Evolutionary conservation across 2,329 filamentous ascomycete genomes (phyloP).

Genomic region (Claviceps spartinae): DNA sequence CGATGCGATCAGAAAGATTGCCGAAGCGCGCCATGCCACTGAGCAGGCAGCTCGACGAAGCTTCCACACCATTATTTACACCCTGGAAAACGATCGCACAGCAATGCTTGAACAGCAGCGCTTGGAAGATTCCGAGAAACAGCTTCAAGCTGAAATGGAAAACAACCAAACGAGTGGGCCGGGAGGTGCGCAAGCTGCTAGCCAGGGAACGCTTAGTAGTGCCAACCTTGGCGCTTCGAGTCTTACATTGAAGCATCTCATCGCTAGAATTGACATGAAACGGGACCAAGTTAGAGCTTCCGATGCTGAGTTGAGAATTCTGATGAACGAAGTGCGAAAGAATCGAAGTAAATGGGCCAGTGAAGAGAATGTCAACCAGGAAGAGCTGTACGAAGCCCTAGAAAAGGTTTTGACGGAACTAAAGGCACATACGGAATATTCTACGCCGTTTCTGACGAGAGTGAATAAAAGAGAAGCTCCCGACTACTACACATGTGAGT

Average conservation of each 20-base stretch:
- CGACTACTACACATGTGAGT: constrained; percentile 81
- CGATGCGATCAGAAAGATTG: constrained; percentile 82
- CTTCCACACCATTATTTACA: constrained; percentile 91
- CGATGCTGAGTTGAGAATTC: constrained; percentile 76
- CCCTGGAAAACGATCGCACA: constrained; percentile 84
- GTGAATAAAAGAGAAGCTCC: constrained; percentile 96
- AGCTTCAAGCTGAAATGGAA: constrained; percentile 91
- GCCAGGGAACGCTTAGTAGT: constrained; percentile 80
- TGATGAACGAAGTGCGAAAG: constrained; percentile 96
- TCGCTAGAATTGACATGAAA: constrained; percentile 88
- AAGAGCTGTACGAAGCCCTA: constrained; percentile 90
- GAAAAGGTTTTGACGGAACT: constrained; percentile 96
- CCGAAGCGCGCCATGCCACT: constrained; percentile 80
- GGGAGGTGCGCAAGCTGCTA: constrained; percentile 39
- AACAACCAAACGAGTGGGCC: constrained; percentile 35
- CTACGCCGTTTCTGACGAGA: constrained; percentile 82
- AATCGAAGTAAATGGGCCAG: constrained; percentile 98
- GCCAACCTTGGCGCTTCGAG: constrained; percentile 93
- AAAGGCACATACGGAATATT: constrained; percentile 94
- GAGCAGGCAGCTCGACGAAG: constrained; percentile 81
- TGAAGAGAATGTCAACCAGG: constrained; percentile 93
- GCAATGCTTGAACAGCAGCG: constrained; percentile 97
- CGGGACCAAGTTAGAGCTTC: constrained; percentile 81
- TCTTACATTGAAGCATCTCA: constrained; percentile 90
- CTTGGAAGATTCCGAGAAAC: constrained; percentile 89